Evolutionary conservation across 805 yeast genomes (phyloP), one percentile per base, ranked within the genome.

Genomic region (Saccharomycopsis capsularis): DNA sequence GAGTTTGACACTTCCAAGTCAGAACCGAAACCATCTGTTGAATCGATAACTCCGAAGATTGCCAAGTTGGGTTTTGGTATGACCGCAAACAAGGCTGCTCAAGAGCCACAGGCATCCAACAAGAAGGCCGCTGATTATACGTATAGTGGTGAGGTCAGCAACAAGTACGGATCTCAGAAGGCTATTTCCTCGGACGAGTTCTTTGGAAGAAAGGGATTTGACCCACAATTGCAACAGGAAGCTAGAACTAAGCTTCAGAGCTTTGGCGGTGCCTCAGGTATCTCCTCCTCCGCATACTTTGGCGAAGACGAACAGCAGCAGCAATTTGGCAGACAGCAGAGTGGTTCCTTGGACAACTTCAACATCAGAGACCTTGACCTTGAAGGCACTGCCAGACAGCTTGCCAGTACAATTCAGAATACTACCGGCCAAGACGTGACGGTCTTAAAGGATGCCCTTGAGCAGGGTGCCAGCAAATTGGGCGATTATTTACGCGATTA

Each of bases 151-250:
- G 82, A 81, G 56, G 85, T 85, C 27, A 79, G 78, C 35, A 73
- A 70, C 60, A 86, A 88, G 68, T 93, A 76, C 63, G 97, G 97
- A 49, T 70, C 69, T 37, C 96, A 90, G 64, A 91, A 87, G 74
- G 96, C 90, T 42, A 93, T 93, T 55, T 93, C 98, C 0, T 90
- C 97, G 1, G 98, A 93, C 67, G 95, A 90, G 68, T 79, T 78
- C 60, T 93, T 93, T 65, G 96, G 96, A 18, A 81, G 95, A 60
- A 91, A 90, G 39, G 69, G 80, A 23, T 87, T 77, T 60, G 97
- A 88, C 60, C 84, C 85, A 56, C 73, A 71, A 2, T 85, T 86
- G 36, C 83, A 83, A 48, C 74, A 74, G 41, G 96, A 89, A 65
- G 97, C 97, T 1, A 75, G 75, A 55, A 62, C 76, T n/a, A 90